Percentiles rank a stretch among this genome's conserved stretches.
Evolutionary conservation across 345 rosid species (phyloP).

Genomic region (Erysimum cheiranthoides): DNA sequence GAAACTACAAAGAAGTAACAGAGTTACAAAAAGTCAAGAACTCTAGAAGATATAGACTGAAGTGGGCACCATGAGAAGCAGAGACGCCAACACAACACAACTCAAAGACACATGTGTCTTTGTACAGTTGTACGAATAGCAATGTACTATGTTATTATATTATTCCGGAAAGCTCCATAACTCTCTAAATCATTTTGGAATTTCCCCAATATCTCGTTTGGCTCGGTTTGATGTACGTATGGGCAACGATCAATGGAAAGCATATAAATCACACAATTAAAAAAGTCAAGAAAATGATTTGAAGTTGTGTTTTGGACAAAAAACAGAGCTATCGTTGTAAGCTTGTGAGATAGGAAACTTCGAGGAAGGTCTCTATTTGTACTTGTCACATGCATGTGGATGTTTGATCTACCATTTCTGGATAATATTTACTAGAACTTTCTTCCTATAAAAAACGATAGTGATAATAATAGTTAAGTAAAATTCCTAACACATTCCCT

Average conservation of each 20-base stretch:
- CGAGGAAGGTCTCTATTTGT: slow-evolving; percentile 21
- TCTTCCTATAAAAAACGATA: background rate
- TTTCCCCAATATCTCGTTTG: slow-evolving; percentile 6
- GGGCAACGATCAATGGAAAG: slow-evolving; percentile 7
- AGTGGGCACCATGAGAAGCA: slow-evolving; percentile 21
- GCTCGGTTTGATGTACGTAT: background rate
- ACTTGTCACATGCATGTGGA: slow-evolving; percentile 26
- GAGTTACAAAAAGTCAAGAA: slow-evolving; percentile 13
- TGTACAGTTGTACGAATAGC: slow-evolving; percentile 23
- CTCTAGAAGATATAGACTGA: slow-evolving; percentile 15
- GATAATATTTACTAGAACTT: background rate
- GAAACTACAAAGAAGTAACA: background rate
- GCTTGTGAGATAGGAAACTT: slow-evolving; percentile 17
- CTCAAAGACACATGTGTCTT: slow-evolving; percentile 37
- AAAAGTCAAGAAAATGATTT: slow-evolving; percentile 12
- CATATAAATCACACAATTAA: slow-evolving; percentile 13
- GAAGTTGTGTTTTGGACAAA: background rate
- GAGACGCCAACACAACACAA: slow-evolving; percentile 29
- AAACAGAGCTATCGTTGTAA: slow-evolving; percentile 10
- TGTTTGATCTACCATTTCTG: slow-evolving; percentile 17
- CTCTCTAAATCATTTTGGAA: slow-evolving; percentile 13
- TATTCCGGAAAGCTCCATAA: slow-evolving; percentile 36
- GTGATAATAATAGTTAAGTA: background rate
- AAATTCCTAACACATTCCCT: background rate
- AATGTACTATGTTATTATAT: slow-evolving; percentile 30